phyloP scores from a whole-genome alignment of 257 asterid genomes.

The Salvia splendens region DNA sequence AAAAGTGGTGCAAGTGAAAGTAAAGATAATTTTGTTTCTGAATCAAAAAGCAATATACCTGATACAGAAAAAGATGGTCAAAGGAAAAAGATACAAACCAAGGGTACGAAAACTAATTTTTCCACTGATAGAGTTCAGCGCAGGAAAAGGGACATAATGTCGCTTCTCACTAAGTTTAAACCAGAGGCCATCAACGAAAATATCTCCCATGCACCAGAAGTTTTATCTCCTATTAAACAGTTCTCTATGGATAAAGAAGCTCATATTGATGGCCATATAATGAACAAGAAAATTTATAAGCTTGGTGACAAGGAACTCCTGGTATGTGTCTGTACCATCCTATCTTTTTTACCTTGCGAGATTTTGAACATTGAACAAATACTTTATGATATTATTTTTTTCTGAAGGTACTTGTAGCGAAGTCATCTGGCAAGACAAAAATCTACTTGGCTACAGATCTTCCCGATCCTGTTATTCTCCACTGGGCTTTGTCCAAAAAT shows the following conservation, averaged over 20 bases:
- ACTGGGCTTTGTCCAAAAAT: slow-evolving; percentile 89
- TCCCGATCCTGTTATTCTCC: slow-evolving; percentile 74
- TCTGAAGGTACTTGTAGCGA: slow-evolving; percentile 72
- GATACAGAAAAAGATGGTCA: slow-evolving; percentile 58
- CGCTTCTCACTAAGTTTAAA: slow-evolving; percentile 59
- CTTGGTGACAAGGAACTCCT: slow-evolving; percentile 71
- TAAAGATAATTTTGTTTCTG: slow-evolving; percentile 47
- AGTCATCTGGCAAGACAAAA: slow-evolving; percentile 56
- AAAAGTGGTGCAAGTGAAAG: slow-evolving; percentile 47
- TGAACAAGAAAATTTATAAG: slow-evolving; percentile 57
- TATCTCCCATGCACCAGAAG: slow-evolving; percentile 47
- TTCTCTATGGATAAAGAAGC: slow-evolving; percentile 62
- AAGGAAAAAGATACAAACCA: slow-evolving; percentile 71
- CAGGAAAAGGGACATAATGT: slow-evolving; percentile 73
- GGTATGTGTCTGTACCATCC: slow-evolving; percentile 52
- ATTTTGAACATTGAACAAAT: neutral
- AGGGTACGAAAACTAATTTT: slow-evolving; percentile 39
- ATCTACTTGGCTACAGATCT: slow-evolving; percentile 82
- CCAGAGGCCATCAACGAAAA: slow-evolving; percentile 43
- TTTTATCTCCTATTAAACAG: slow-evolving; percentile 56
- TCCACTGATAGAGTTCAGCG: slow-evolving; percentile 66
- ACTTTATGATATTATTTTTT: slow-evolving; percentile 8
- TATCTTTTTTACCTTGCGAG: neutral
- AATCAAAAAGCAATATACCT: slow-evolving; percentile 50
- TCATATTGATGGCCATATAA: slow-evolving; percentile 48